These are phyloP conservation scores for Myriosclerotinia curreyana DNA, from an alignment of 2,329 filamentous ascomycete genomes.

Conservation along the genomic window DNA sequence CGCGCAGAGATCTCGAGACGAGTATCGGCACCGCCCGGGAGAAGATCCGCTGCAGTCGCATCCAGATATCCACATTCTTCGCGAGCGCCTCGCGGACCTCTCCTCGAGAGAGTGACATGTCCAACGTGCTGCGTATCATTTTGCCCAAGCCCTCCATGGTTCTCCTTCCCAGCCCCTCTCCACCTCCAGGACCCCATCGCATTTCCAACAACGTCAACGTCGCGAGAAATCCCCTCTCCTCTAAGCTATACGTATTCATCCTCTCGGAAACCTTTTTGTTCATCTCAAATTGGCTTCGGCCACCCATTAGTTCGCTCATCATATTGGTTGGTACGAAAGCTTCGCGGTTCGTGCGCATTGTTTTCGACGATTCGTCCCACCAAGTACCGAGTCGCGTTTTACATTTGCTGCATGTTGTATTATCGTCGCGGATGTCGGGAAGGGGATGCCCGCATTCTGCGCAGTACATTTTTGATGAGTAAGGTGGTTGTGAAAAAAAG, in stretches of 20 bases:
- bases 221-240: conserved; percentile 60
- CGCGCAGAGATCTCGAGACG: conserved; percentile 57
- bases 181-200: conserved; percentile 60
- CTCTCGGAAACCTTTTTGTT: conserved; percentile 28
- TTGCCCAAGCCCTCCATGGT: conserved; percentile 54
- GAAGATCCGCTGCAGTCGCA: conserved; percentile 61
- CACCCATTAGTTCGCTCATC: conserved; percentile 21
- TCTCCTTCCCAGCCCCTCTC: conserved; percentile 52
- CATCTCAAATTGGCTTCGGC: conserved; percentile 19
- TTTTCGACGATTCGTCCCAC: conserved; percentile 37
- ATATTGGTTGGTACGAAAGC: conserved; percentile 26
- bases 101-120: conserved; percentile 58
- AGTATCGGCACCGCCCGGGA: conserved; percentile 58
- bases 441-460: conserved; percentile 36
- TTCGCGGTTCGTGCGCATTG: conserved; percentile 37
- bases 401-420: conserved; percentile 38
- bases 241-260: conserved; percentile 49
- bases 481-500: background rate
- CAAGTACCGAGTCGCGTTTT: conserved; percentile 37
- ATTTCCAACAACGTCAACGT: conserved; percentile 50
- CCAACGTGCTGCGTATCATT: conserved; percentile 59
- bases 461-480: conserved; percentile 32
- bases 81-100: conserved; percentile 60
- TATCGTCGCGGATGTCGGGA: conserved; percentile 31
- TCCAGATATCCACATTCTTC: conserved; percentile 63